Evolutionary conservation across 768 basidiomycete genomes (phyloP).

Genomic region (Daedaleopsis sinensis): DNA sequence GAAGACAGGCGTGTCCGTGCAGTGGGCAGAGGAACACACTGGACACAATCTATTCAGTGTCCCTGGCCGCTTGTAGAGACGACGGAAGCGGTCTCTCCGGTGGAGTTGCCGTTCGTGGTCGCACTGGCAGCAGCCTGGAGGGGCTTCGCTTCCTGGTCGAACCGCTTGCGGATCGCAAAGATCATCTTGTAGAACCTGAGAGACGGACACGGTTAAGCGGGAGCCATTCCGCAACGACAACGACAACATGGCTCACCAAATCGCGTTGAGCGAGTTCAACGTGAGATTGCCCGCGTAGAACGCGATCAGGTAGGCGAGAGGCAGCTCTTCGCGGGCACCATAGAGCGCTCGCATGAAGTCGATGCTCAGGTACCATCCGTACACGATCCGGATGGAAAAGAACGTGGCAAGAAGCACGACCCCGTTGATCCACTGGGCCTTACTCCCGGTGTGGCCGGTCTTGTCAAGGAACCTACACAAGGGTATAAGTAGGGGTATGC

Average conservation of each 20-base stretch:
- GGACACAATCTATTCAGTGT: too few species aligned
- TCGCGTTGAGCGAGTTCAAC: slow-evolving; percentile 75
- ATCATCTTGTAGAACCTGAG: slow-evolving; percentile 80
- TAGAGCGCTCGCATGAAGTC: slow-evolving; percentile 62
- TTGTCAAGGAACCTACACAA: slow-evolving; percentile 73
- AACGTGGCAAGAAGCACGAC: slow-evolving; percentile 66
- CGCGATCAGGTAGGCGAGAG: slow-evolving; percentile 46
- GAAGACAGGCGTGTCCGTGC: too few species aligned
- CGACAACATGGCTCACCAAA: slow-evolving; percentile 60
- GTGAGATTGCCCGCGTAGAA: slow-evolving; percentile 66
- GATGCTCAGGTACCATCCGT: slow-evolving; percentile 53
- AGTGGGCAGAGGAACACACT: too few species aligned
- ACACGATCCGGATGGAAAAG: slow-evolving; percentile 69
- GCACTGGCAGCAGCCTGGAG: slow-evolving; percentile 5
- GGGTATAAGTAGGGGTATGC: not conserved
- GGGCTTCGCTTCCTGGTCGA: slow-evolving; percentile 36
- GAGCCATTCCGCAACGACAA: not conserved
- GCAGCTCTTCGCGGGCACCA: slow-evolving; percentile 55
- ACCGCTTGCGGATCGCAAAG: slow-evolving; percentile 61
- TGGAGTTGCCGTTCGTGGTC: not conserved
- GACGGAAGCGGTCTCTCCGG: not conserved
- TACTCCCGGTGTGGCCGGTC: slow-evolving; percentile 68
- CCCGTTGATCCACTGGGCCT: slow-evolving; percentile 73
- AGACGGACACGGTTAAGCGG: not conserved
- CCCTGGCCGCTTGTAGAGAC: not conserved